Base-by-base conservation (phyloP, 2,329 filamentous ascomycete genomes). In the Nakataea oryzae region DNA sequence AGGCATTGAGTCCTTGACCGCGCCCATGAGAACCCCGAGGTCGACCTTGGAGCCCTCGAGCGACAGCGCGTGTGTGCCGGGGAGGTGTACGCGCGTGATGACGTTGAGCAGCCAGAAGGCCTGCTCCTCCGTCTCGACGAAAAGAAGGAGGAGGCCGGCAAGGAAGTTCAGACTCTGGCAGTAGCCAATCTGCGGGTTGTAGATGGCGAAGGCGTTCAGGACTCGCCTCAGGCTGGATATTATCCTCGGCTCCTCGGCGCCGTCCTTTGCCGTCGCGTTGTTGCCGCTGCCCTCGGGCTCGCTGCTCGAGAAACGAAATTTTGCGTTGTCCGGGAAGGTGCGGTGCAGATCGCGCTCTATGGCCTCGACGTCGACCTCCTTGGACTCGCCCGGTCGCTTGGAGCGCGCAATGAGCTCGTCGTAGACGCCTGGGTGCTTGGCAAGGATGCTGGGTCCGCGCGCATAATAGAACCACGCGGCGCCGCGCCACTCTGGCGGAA, bases 391-490 rank as follows among this genome's bases (percentile, higher is more conserved):
- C 17, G 30, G 32, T 0, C 55, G 62, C 24, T 65, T 66, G 8
- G 70, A 70, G 64, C 84, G 80, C 62, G 82, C 78, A 34, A 95
- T 78, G 54, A 96, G 77, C 61, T 86, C 81, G 61, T 86, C 82
- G 71, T 97, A 97, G 21, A 93, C 77, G 1, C 90, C 90, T 6
- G 86, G 82, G 68, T 96, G 84, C 69, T 90, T 88, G 60, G 86
- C 83, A 64, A 96, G 74, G 66, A 91, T 88, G 57, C 87, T 86
- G 28, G 91, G 91, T 1, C 93, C 93, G 26, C 91, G 91, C 13
- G 92, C 91, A 72, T 97, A 97, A 76, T 90, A 97, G 74, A 96
- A 97, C 93, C 93, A 97, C 57, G 93, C 93, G 7, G 90, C 89
- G n/a, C 93, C 93, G 69, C 93, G 86, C 86, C 92, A 96, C 66